Conservation (phyloP, 441 rosid genomes). For the Populus hybrid region DNA sequence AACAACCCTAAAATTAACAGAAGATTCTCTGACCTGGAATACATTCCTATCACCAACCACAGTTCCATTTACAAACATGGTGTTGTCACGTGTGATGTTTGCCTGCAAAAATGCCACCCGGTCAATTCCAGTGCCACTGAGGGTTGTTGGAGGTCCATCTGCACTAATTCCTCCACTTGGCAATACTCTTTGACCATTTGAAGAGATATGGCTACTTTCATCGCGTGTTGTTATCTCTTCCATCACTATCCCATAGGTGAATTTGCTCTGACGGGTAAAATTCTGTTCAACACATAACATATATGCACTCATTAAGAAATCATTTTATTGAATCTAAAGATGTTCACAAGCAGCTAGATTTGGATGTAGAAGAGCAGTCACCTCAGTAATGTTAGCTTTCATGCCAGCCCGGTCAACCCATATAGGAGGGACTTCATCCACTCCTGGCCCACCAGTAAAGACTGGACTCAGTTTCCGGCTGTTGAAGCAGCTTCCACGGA, state of each 20-base stretch:
- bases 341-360: background rate
- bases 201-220: slow-evolving; percentile 87
- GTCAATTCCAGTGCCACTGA: slow-evolving; percentile 95
- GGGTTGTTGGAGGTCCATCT: slow-evolving; percentile 99
- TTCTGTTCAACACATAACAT: slow-evolving; percentile 46
- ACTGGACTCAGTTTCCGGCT: slow-evolving; percentile 95
- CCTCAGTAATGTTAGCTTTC: slow-evolving; percentile 97
- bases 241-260: slow-evolving; percentile 95
- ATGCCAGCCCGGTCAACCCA: slow-evolving; percentile 98
- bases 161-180: slow-evolving; percentile 97
- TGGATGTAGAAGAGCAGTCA: slow-evolving; percentile 22
- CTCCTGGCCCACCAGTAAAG: slow-evolving; percentile 96
- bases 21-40: slow-evolving; percentile 64
- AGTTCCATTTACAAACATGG: slow-evolving; percentile 86
- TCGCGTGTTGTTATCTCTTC: slow-evolving; percentile 98
- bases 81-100: slow-evolving; percentile 93
- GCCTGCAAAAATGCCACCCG: slow-evolving; percentile 88
- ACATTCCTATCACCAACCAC: slow-evolving; percentile 92
- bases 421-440: slow-evolving; percentile 96
- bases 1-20: background rate
- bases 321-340: background rate
- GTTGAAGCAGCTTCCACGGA: slow-evolving; percentile 86
- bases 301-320: slow-evolving; percentile 19
- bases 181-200: slow-evolving; percentile 82
- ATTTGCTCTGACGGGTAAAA: slow-evolving; percentile 96